Evolutionary conservation across 805 yeast genomes (phyloP).

Genomic region (Hanseniaspora clermontiae): DNA sequence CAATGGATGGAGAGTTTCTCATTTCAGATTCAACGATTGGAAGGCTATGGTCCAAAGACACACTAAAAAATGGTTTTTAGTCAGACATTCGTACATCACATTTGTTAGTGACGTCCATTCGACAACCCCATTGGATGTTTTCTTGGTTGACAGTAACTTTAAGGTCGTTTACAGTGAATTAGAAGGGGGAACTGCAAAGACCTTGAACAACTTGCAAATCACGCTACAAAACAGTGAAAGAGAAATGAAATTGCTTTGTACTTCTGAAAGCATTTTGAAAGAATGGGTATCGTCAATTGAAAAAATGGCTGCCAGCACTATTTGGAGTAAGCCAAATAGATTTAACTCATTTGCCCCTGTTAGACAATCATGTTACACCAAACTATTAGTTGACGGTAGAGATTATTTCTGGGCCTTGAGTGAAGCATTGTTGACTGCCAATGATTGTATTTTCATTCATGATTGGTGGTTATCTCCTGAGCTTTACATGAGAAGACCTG

Average conservation of each 20-base stretch:
- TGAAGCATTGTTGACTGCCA: slow-evolving; percentile 83
- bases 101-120: slow-evolving; percentile 78
- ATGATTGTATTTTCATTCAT: slow-evolving; percentile 83
- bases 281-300: slow-evolving; percentile 67
- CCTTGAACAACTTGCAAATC: slow-evolving; percentile 41
- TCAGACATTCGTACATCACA: slow-evolving; percentile 71
- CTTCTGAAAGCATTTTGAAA: slow-evolving; percentile 48
- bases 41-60: slow-evolving; percentile 83
- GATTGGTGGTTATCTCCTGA: slow-evolving; percentile 99
- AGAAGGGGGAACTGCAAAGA: slow-evolving; percentile 2
- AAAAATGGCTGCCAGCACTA: slow-evolving; percentile 51
- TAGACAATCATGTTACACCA: slow-evolving; percentile 72
- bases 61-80: slow-evolving; percentile 81
- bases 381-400: slow-evolving; percentile 93
- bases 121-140: slow-evolving; percentile 82
- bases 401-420: slow-evolving; percentile 96
- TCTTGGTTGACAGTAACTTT: slow-evolving; percentile 71
- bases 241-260: slow-evolving; percentile 58
- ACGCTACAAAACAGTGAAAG: slow-evolving; percentile 65
- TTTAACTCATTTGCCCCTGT: slow-evolving; percentile 91
- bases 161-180: slow-evolving; percentile 20
- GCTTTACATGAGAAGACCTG: slow-evolving; percentile 81
- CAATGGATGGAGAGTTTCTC: slow-evolving; percentile 95
- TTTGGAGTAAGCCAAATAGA: slow-evolving; percentile 64
- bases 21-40: slow-evolving; percentile 64